phyloP scores from a whole-genome alignment of 2,329 filamentous ascomycete species.

The Dactylellina cionopaga region DNA sequence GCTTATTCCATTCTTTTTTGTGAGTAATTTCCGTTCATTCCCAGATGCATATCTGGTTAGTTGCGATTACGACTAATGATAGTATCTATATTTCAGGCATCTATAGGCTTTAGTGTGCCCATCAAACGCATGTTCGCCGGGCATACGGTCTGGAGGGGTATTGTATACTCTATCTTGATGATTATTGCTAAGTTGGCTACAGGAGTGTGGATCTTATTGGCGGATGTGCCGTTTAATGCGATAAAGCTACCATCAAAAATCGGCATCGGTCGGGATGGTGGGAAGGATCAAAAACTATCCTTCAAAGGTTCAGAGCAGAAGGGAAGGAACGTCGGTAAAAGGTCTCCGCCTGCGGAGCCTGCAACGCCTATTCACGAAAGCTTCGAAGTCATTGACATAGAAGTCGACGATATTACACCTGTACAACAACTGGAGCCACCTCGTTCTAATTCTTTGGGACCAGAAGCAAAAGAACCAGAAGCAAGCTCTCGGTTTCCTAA shows the following conservation, averaged over 20 bases:
- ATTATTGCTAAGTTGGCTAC: conserved; percentile 69
- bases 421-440: neutral
- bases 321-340: neutral
- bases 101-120: conserved; percentile 81
- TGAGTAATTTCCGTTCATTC: conserved; percentile 58
- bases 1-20: conserved; percentile 78
- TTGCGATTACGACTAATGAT: conserved; percentile 13
- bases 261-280: neutral
- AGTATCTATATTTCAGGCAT: conserved; percentile 61
- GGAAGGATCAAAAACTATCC: neutral
- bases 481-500: neutral
- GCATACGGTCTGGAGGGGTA: conserved; percentile 74
- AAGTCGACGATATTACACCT: neutral
- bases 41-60: neutral
- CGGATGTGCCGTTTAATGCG: conserved; percentile 56
- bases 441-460: neutral
- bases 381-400: no score
- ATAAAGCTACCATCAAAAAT: conserved; percentile 45
- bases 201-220: conserved; percentile 68
- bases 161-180: conserved; percentile 79
- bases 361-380: no score
- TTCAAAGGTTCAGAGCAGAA: neutral
- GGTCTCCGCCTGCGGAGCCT: neutral
- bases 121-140: conserved; percentile 75
- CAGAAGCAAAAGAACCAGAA: neutral